A percentile compares a stretch with the other conserved stretches of the same genome.
Evolutionary conservation across 176 grass and related monocot species (phyloP).

Genomic region (Aegilops tauschii): DNA sequence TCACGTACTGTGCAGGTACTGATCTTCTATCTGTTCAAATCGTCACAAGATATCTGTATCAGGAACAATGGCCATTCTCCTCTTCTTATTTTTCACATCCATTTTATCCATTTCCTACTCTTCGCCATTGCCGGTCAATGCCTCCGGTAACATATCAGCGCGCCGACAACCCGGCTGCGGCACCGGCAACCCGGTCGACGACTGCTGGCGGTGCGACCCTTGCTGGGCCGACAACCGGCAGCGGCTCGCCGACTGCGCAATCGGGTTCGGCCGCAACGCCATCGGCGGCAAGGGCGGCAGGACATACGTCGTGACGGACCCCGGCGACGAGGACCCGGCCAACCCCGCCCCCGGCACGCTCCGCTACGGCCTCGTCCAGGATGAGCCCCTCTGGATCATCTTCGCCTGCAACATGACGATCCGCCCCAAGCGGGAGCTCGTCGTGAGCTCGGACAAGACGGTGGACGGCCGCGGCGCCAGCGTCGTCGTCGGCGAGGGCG

Average conservation of each 20-base stretch:
- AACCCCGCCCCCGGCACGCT: conserved; percentile 33
- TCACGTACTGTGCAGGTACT: background rate
- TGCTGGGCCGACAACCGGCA: conserved; percentile 42
- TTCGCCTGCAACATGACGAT: conserved; percentile 48
- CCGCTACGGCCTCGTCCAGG: conserved; percentile 38
- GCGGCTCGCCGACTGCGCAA: conserved; percentile 38
- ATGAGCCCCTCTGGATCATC: conserved; percentile 49
- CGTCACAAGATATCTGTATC: background rate
- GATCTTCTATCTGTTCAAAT: background rate
- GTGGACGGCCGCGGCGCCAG: conserved; percentile 47
- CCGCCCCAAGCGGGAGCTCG: conserved; percentile 7
- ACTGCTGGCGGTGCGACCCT: conserved; percentile 57
- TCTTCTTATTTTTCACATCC: background rate
- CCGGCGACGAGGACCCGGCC: conserved; percentile 28
- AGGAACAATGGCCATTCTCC: background rate
- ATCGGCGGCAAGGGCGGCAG: conserved; percentile 33
- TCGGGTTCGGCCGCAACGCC: conserved; percentile 46
- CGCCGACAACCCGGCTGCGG: background rate
- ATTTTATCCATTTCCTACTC: background rate
- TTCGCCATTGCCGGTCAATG: background rate
- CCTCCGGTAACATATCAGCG: background rate
- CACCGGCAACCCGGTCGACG: conserved; percentile 45
- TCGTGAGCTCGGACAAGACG: conserved; percentile 45
- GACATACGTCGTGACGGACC: conserved; percentile 41
- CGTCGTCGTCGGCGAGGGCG: conserved; percentile 35